Base-by-base conservation (phyloP, 2,329 filamentous ascomycete genomes). In the Botrytis cinerea region DNA sequence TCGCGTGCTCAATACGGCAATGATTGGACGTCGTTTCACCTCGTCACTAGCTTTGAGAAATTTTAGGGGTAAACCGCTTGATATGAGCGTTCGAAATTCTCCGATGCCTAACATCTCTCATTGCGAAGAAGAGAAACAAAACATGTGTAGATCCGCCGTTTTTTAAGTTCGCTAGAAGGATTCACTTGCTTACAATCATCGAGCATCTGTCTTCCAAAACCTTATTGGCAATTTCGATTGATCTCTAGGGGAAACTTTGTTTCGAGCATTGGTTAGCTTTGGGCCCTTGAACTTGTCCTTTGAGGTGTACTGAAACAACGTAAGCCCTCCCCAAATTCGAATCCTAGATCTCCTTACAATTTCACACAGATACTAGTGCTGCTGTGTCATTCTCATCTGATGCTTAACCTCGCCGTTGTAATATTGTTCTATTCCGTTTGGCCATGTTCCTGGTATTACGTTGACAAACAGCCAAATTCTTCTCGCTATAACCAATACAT, bases 1-100 rank as follows among this genome's bases (percentile, higher is more conserved):
- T 25, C 8, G 18, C 16, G 32, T 48, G 64, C 46, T 57, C 66
- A n/a, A 43, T 43, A 22, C 48, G 48, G 48, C 12, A 57, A 69
- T 57, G 38, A 38, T 51, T 69, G 18, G n/a, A 69, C 32, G 40
- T 38, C 40, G 54, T 69, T 69, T 69, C 48, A 45, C 54, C n/a
- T 43, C 38, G 32, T 43, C 12, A 18, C 66, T 69, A 43, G 35
- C 38, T 25, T 40, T 40, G 46, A 8, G 20, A 57, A 28, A 57
- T 8, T n/a, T 43, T 40, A 69, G 66, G 66, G 48, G 66, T 45
- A 57, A 69, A 57, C 25, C 16, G 48, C 64, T 68, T 54, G 32
- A 14, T 43, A 68, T 68, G 38, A 38, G 54, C 16, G 48, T 57
- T 68, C 40, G 48, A 57, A 68, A 68, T 57, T 43, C 35, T 68